Evolutionary conservation across 208 protist genomes (phyloP).

Genomic region (Wallacemonas sp.): DNA sequence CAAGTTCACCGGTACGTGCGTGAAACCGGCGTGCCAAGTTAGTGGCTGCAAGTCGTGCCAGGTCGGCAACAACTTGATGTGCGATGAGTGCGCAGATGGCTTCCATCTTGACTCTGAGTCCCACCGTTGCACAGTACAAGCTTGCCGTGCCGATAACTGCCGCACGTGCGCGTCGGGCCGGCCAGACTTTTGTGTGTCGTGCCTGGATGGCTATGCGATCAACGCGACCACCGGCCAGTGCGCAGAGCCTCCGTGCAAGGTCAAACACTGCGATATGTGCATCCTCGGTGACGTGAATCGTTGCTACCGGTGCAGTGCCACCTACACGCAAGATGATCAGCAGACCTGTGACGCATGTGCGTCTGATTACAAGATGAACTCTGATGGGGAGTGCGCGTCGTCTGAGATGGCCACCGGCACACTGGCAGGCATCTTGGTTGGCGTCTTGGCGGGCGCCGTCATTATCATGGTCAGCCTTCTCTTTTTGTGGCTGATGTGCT

Average conservation of each 20-base stretch:
- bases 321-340: not conserved
- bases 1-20: slow-evolving; percentile 12
- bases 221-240: slow-evolving; percentile 2
- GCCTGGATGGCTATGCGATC: not conserved
- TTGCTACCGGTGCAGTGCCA: not conserved
- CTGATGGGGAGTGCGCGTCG: not conserved
- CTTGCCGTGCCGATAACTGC: not conserved
- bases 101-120: not conserved
- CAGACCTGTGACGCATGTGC: not conserved
- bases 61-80: not conserved
- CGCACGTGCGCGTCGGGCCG: not conserved
- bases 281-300: not conserved
- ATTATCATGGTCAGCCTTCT: not conserved
- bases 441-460: not conserved
- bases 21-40: slow-evolving; percentile 12
- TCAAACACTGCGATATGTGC: not conserved
- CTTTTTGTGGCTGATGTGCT: not conserved
- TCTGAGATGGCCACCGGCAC: not conserved
- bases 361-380: not conserved
- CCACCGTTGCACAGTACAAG: not conserved
- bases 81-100: slow-evolving; percentile 5
- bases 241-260: not conserved
- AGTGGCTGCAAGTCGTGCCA: slow-evolving; percentile 9
- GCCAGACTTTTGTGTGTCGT: not conserved
- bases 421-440: not conserved